phyloP scores from a whole-genome alignment of 192 early-diverging fungal species.

The Oehlia diaphana region DNA sequence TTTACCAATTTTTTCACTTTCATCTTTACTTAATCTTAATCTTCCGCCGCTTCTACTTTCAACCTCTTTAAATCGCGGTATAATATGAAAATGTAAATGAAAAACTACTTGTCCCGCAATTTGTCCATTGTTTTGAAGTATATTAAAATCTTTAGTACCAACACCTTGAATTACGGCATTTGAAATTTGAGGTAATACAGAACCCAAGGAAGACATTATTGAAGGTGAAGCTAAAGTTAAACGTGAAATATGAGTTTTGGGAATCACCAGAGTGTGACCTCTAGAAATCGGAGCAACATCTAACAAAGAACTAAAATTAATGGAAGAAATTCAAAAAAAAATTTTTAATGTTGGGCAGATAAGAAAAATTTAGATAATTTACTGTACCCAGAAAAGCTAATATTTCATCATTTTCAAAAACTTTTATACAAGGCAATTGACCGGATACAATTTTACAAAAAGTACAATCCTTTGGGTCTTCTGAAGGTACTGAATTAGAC shows the following conservation, averaged over 20 bases:
- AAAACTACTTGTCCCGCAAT: constrained; percentile 8
- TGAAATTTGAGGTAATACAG: not conserved
- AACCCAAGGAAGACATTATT: not conserved
- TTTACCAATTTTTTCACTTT: constrained; percentile 1
- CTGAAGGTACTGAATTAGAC: not conserved
- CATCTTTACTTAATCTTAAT: constrained; percentile 1
- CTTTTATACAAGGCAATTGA: not conserved
- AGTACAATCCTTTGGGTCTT: not conserved
- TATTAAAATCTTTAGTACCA: not conserved
- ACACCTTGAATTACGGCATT: not conserved
- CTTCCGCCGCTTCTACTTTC: not conserved
- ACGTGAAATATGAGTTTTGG: not conserved
- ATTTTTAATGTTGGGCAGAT: too few species aligned
- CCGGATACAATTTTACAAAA: constrained; percentile 1
- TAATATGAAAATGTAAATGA: constrained; percentile 12
- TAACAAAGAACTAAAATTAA: not conserved
- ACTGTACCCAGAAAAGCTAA: constrained; percentile 3
- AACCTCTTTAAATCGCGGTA: not conserved
- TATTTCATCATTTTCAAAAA: constrained; percentile 6
- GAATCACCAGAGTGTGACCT: not conserved
- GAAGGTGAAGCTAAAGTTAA: constrained; percentile 5
- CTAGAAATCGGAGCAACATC: not conserved
- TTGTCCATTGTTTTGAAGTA: not conserved
- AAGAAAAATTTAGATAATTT: not conserved
- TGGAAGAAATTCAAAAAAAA: too few species aligned